These are phyloP conservation scores for Diaporthe helianthi DNA, from an alignment of 2,329 filamentous ascomycete species.

Conservation along the genomic window DNA sequence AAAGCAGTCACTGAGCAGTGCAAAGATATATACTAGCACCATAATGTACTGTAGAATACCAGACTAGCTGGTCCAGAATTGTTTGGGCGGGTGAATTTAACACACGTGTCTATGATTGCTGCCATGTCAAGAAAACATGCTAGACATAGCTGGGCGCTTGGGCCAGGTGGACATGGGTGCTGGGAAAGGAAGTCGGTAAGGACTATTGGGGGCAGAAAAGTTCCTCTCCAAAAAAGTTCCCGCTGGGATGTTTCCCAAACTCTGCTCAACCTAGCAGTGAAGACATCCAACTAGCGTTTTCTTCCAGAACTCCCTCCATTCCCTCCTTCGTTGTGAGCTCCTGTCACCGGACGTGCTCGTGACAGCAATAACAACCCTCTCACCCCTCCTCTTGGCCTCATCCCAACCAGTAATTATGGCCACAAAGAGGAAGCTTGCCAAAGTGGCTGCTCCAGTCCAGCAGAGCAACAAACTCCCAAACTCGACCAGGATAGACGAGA, in stretches of 20 bases:
- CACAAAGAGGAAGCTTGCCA: conserved; percentile 66
- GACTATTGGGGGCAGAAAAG: conserved; percentile 35
- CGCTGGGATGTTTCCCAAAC: conserved; percentile 10
- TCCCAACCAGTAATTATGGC: conserved; percentile 52
- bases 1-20: neutral
- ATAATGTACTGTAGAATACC: neutral
- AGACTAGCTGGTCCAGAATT: neutral
- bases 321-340: neutral
- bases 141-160: neutral
- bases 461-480: conserved; percentile 58
- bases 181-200: conserved; percentile 26
- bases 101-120: neutral
- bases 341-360: neutral
- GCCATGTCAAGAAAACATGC: neutral
- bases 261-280: conserved; percentile 16
- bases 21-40: neutral
- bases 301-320: neutral
- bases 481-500: conserved; percentile 64
- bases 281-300: neutral
- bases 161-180: neutral
- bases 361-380: neutral
- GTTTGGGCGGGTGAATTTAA: neutral
- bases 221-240: conserved; percentile 32
- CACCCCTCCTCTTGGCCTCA: neutral
- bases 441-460: conserved; percentile 64